Evolutionary conservation across 345 rosid genomes (phyloP), one percentile per base, ranked within the genome.

Genomic region (Leavenworthia alabamica): DNA sequence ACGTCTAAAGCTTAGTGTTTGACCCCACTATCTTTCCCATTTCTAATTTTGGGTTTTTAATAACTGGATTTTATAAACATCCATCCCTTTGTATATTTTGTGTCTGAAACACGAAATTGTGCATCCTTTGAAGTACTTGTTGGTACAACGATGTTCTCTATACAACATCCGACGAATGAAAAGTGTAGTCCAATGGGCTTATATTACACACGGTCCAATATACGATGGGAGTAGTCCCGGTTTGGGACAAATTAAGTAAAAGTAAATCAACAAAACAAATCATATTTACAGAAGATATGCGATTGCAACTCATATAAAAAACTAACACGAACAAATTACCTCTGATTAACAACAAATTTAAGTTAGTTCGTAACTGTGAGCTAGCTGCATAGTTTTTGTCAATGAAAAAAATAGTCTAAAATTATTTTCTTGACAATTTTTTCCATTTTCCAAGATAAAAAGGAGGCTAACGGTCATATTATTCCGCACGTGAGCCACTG

Each of bases 401-500:
- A 60, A 60, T 26, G 62, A 44, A 61, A 61, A 14, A 27, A 19
- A 43, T 13, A 7, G 27, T 46, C 47, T 50, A 37, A 45, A 45
- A 52, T n/a, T 33, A 26, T 60, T 26, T 49, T 60, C 67, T 24
- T 51, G 35, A 68, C 67, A 68, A 24, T 32, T 43, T 32, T 43
- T 19, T 15, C 22, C 6, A 17, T 36, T 36, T 6, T 2, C 51
- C 13, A 60, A 22, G 45, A 50, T 66, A 68, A 59, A 68, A 67
- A 58, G 11, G 64, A 48, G 43, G 51, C 58, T 4, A 37, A 57
- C n/a, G 59, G 29, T 35, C 62, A 52, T 52, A 32, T 63, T 64
- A 71, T 17, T 71, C 75, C 22, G 75, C 75, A 32, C 89, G 88
- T 4, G 81, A 60, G 59, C 88, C 78, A 48, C 85, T 60, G 72